Evolutionary conservation across 371 early-diverging fungal genomes (phyloP).

Genomic region (Rhizopus microsporus): DNA sequence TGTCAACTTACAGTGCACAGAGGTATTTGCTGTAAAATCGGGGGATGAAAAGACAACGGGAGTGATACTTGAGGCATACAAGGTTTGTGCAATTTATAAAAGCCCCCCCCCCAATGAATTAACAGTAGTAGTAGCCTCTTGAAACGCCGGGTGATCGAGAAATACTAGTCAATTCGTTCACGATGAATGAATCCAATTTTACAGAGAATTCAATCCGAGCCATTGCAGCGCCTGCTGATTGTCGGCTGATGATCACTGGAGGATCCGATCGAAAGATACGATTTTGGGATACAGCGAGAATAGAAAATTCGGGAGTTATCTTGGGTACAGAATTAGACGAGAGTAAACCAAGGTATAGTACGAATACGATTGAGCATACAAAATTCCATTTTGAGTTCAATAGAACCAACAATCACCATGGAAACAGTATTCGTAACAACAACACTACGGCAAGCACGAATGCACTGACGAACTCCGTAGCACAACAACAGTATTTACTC

Average conservation of each 20-base stretch:
- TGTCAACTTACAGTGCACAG: slow-evolving; percentile 66
- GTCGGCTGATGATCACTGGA: slow-evolving; percentile 73
- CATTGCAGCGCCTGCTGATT: slow-evolving; percentile 53
- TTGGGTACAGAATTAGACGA: slow-evolving; percentile 68
- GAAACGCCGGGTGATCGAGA: slow-evolving; percentile 58
- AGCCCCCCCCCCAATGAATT: not conserved
- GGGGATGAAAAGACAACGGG: slow-evolving; percentile 60
- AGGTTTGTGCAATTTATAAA: slow-evolving; percentile 22
- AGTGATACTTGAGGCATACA: slow-evolving; percentile 51
- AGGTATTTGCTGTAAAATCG: slow-evolving; percentile 66
- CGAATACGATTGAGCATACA: slow-evolving; percentile 56
- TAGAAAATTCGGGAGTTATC: slow-evolving; percentile 75
- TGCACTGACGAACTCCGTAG: slow-evolving; percentile 20
- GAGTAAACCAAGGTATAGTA: slow-evolving; percentile 62
- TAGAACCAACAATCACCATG: not conserved
- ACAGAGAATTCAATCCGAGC: slow-evolving; percentile 60
- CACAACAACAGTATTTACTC: slow-evolving; percentile 59
- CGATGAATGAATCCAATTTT: slow-evolving; percentile 51
- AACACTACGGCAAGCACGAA: not conserved
- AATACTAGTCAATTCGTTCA: slow-evolving; percentile 52
- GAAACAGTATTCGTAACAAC: not conserved
- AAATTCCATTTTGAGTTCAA: slow-evolving; percentile 56
- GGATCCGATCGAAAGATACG: slow-evolving; percentile 85
- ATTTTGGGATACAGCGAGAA: slow-evolving; percentile 72
- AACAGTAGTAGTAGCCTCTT: slow-evolving; percentile 28